phyloP scores from a whole-genome alignment of 495 filamentous ascomycete genomes.

The Penicillium pulvis region DNA sequence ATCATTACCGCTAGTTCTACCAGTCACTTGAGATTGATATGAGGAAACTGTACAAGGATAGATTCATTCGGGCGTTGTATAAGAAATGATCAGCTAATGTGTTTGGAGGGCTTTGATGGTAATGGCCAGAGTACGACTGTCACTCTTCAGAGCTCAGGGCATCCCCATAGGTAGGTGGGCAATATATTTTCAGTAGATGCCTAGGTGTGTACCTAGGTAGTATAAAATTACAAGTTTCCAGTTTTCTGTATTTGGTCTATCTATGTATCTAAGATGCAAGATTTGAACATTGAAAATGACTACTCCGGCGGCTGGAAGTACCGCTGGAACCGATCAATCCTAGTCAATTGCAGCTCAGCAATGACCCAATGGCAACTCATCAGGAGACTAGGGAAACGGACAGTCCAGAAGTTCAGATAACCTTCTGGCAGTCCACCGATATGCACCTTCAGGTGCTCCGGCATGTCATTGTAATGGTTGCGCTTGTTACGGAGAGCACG shows the following conservation, averaged over 20 bases:
- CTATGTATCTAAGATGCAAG: background rate
- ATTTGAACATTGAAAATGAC: background rate
- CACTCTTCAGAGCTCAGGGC: no score
- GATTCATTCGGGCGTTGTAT: no score
- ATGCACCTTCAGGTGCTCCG: conserved; percentile 70
- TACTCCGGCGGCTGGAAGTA: conserved; percentile 58
- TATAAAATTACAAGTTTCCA: no score
- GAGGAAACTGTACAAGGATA: background rate
- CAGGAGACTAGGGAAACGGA: conserved; percentile 77
- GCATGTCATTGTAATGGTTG: conserved; percentile 91
- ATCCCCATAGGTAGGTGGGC: no score
- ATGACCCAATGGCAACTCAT: conserved; percentile 79
- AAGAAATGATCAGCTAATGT: no score
- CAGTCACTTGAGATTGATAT: background rate
- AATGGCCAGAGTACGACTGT: no score
- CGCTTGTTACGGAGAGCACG: conserved; percentile 94
- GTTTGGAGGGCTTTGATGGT: no score
- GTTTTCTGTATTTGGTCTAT: background rate
- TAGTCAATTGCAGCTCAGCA: conserved; percentile 62
- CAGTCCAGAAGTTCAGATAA: conserved; percentile 85
- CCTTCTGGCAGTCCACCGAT: conserved; percentile 82
- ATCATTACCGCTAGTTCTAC: background rate
- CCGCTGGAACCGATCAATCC: conserved; percentile 71
- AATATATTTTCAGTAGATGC: no score
- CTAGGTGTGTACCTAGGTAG: no score